Base-by-base conservation (phyloP, 345 rosid species). In the Citrus maxima region DNA sequence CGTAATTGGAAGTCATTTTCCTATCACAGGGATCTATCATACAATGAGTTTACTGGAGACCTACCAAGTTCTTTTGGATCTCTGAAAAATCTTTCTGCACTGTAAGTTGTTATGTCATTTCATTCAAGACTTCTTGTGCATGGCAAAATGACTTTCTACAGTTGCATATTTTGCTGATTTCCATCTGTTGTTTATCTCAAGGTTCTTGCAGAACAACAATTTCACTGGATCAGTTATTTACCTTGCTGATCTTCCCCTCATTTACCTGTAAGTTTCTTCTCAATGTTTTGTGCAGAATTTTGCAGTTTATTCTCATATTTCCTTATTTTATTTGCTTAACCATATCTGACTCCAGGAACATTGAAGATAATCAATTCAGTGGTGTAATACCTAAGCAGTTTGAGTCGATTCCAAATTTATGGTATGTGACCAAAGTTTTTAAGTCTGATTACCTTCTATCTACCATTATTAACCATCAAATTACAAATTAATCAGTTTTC, bases 141-240 rank as follows among this genome's bases (percentile, higher is more conserved):
- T 18, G 10, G 22, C 7, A 28, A n/a, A 12, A 10, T 55, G 37
- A 67, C 67, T 67, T 32, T 79, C 55, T 68, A 61, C 18, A 37
- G 13, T 28, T 38, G 8, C 58, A 56, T 16, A 70, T 70, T 74
- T 62, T 24, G 73, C 58, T 61, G 58, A 67, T 37, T 78, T 25
- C 67, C 59, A 18, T 42, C 19, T 68, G 8, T 37, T 51, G 2
- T 38, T 65, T 77, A 28, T 74, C 61, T 75, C 70, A 90, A 96
- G 98, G 88, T 91, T 85, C 87, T 85, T 96, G 84, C 97, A 88
- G 91, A 89, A 85, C 78, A 96, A 96, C 87, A 83, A 79, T 59
- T 91, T 95, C 73, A 90, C 99, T 16, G 99, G 99, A 88, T 95
- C 99, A 28, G 92, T 95, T 86, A 72, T 86, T 72, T 91, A 89